These are phyloP conservation scores for Hirschfeldia incana DNA, from an alignment of 345 rosid genomes.

Conservation along the genomic window DNA sequence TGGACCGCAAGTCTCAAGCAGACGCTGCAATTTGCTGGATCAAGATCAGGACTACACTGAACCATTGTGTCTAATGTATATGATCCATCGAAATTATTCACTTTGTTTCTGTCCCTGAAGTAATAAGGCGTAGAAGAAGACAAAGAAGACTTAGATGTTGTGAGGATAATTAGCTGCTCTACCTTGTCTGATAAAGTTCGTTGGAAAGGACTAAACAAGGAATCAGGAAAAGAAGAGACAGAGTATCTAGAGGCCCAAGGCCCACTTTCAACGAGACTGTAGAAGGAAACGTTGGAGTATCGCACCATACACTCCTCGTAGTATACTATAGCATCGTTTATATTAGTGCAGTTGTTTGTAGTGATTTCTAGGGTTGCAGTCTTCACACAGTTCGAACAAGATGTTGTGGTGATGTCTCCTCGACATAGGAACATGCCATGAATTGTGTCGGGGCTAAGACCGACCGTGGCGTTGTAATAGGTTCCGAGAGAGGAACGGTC, in stretches of 20 bases:
- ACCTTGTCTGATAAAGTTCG: neutral
- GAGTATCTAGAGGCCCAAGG: neutral
- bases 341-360: constrained; percentile 25
- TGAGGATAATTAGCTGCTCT: constrained; percentile 23
- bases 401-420: constrained; percentile 26
- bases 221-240: neutral
- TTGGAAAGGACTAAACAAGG: neutral
- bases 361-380: constrained; percentile 13
- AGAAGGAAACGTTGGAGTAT: constrained; percentile 32
- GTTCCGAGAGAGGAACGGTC: constrained; percentile 7
- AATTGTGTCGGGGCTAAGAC: constrained; percentile 26
- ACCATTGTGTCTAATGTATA: constrained; percentile 20
- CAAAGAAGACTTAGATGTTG: constrained; percentile 1
- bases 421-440: constrained; percentile 46
- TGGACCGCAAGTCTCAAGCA: neutral
- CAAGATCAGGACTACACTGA: constrained; percentile 37
- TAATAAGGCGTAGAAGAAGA: constrained; percentile 1
- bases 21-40: constrained; percentile 1
- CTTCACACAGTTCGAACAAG: constrained; percentile 42
- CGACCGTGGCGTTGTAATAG: constrained; percentile 22
- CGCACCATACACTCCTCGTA: constrained; percentile 47
- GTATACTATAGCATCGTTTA: constrained; percentile 20
- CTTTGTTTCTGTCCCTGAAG: neutral
- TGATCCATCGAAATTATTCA: neutral
- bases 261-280: neutral